Evolutionary conservation across 2,329 filamentous ascomycete genomes (phyloP).

Genomic region (Hypoxylon sp.): DNA sequence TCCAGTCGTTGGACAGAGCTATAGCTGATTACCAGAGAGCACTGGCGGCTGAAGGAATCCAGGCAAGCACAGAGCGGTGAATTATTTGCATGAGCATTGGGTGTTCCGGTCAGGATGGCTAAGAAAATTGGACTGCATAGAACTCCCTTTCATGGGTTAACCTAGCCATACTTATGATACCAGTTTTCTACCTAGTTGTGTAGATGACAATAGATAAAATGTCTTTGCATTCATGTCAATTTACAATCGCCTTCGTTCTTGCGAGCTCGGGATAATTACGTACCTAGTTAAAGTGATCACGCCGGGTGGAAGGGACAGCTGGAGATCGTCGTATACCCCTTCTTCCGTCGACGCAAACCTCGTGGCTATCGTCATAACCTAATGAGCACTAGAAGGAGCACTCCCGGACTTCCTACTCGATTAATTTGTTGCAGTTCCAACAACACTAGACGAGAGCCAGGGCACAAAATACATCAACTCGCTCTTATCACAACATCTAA

Average conservation of each 20-base stretch:
- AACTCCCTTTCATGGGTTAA: conserved; percentile 12
- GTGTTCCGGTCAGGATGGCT: conserved; percentile 28
- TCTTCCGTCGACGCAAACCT: background rate
- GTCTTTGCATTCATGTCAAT: background rate
- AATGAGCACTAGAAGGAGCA: conserved; percentile 18
- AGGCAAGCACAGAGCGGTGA: conserved; percentile 63
- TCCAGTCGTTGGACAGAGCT: conserved; percentile 79
- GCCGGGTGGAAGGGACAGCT: background rate
- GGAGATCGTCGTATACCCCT: background rate
- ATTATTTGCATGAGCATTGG: conserved; percentile 9
- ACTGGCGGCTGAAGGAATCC: conserved; percentile 73
- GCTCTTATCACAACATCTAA: conserved; percentile 32
- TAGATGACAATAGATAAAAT: conserved; percentile 20
- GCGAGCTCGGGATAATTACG: background rate
- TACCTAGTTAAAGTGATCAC: background rate
- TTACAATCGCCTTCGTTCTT: background rate
- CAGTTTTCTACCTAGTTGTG: conserved; percentile 14
- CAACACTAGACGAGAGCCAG: background rate
- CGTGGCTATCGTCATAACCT: background rate
- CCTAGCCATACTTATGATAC: conserved; percentile 38
- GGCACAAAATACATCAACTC: conserved; percentile 15
- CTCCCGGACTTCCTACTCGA: background rate
- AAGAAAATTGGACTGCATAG: conserved; percentile 23
- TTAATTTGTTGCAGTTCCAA: background rate
- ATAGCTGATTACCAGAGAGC: conserved; percentile 79